Percentiles rank a stretch among this genome's conserved stretches.
Conservation (phyloP, 306 rosid species). For the Malus asiatica region DNA sequence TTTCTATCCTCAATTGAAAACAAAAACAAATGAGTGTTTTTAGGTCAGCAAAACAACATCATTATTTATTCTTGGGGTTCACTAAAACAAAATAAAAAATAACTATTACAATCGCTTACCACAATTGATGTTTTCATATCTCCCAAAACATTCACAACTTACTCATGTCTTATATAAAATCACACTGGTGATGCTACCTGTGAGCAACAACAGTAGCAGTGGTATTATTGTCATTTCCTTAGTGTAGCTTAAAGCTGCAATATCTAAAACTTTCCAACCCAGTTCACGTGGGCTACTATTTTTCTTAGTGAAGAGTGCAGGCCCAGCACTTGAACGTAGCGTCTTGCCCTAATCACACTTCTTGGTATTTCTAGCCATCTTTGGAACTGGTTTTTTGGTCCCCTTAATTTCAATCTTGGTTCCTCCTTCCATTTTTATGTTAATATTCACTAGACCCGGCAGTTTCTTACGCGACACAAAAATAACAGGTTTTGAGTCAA, state of each 20-base stretch:
- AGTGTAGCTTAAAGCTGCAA: no score
- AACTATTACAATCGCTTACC: not conserved
- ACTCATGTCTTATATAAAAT: not conserved
- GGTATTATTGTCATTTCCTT: not conserved
- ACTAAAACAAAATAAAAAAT: no score
- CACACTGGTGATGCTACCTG: no score
- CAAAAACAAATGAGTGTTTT: no score
- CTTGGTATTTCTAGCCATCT: not conserved
- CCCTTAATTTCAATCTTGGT: no score
- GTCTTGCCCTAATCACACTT: conserved; percentile 60
- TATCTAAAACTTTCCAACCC: not conserved
- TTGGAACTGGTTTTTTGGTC: not conserved
- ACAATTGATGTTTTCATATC: not conserved
- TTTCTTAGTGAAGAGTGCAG: not conserved
- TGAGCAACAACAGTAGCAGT: not conserved
- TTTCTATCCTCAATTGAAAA: no score
- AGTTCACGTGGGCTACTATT: not conserved
- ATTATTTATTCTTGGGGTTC: not conserved
- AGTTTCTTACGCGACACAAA: no score
- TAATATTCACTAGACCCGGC: no score
- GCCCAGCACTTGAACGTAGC: conserved; percentile 28
- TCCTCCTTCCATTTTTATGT: conserved; percentile 52
- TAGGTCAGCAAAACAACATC: no score
- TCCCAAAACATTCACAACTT: not conserved
- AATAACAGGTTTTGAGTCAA: no score